A percentile compares a stretch with the other conserved stretches of the same genome.
Evolutionary conservation across 257 asterid genomes (phyloP).

Genomic region (Phtheirospermum japonicum): DNA sequence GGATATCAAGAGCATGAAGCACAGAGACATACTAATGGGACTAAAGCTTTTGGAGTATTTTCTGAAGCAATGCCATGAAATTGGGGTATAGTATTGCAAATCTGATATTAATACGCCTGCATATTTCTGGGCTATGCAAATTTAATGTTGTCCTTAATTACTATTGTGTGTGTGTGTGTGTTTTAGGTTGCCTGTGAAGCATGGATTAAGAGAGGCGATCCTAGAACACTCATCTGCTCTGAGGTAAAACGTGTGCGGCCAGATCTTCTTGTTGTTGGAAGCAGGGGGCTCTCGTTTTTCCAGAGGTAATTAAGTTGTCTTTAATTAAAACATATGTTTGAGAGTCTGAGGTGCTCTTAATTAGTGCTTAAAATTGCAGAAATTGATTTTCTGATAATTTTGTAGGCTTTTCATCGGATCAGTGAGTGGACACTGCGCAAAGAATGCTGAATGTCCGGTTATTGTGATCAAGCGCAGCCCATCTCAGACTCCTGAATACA

Average conservation of each 20-base stretch:
- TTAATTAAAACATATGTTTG: too few relatives aligned
- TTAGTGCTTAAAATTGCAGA: not conserved
- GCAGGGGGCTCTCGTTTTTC: constrained; percentile 74
- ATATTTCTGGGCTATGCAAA: not conserved
- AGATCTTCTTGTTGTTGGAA: constrained; percentile 72
- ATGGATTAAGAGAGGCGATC: constrained; percentile 64
- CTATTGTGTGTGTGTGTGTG: not conserved
- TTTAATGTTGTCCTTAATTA: not conserved
- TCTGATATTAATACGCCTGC: not conserved
- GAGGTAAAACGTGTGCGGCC: constrained; percentile 59
- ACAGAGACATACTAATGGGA: constrained; percentile 46
- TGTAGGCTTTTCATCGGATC: constrained; percentile 72
- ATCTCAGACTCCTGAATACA: constrained; percentile 50
- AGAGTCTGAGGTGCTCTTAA: too few relatives aligned
- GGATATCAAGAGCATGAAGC: constrained; percentile 43
- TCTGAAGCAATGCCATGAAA: constrained; percentile 58
- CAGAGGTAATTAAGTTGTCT: constrained; percentile 37
- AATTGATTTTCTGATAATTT: not conserved
- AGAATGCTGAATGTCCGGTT: constrained; percentile 56
- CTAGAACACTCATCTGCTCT: constrained; percentile 62
- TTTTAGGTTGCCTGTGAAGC: constrained; percentile 68
- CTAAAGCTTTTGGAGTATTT: constrained; percentile 65
- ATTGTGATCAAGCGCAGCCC: constrained; percentile 37
- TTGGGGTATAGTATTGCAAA: constrained; percentile 43
- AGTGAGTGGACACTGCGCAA: constrained; percentile 67